phyloP scores from a whole-genome alignment of 495 filamentous ascomycete genomes.

The Amphirosellinia nigrospora region DNA sequence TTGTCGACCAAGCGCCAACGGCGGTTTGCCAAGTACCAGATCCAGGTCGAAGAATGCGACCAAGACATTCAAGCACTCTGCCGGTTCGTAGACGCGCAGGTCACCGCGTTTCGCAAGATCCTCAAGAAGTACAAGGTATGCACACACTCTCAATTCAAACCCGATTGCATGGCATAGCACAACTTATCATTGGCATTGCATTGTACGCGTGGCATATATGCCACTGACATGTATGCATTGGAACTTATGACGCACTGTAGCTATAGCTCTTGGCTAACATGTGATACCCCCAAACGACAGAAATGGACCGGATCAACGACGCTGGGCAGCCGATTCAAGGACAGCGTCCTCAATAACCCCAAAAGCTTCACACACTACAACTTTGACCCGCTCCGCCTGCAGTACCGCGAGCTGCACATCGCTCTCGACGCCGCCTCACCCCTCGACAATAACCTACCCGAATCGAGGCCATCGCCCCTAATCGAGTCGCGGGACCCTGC shows the following conservation, averaged over 20 bases:
- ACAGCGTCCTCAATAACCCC: slow-evolving; percentile 60
- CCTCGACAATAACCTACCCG: slow-evolving; percentile 24
- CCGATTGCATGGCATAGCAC: not conserved
- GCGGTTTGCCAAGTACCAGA: slow-evolving; percentile 57
- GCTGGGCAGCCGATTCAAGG: slow-evolving; percentile 63
- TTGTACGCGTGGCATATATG: not conserved
- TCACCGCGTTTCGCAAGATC: slow-evolving; percentile 71
- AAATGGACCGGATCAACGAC: slow-evolving; percentile 72
- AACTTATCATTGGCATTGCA: not conserved
- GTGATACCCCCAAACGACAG: slow-evolving; percentile 30
- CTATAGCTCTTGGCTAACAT: slow-evolving; percentile 25
- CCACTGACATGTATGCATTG: slow-evolving; percentile 1
- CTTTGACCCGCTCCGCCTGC: slow-evolving; percentile 58
- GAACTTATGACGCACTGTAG: not conserved
- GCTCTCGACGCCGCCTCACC: slow-evolving; percentile 54
- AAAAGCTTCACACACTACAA: slow-evolving; percentile 68
- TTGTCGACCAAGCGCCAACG: slow-evolving; percentile 47
- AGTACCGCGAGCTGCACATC: slow-evolving; percentile 61
- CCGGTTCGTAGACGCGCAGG: slow-evolving; percentile 68
- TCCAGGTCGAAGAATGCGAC: slow-evolving; percentile 56
- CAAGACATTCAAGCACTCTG: slow-evolving; percentile 66
- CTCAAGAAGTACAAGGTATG: slow-evolving; percentile 72
- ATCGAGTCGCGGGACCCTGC: slow-evolving; percentile 19
- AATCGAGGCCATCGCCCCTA: slow-evolving; percentile 29
- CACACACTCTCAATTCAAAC: not conserved